Evolutionary conservation across 306 rosid genomes (phyloP), one percentile per base, ranked within the genome.

Genomic region (Vicia faba): DNA sequence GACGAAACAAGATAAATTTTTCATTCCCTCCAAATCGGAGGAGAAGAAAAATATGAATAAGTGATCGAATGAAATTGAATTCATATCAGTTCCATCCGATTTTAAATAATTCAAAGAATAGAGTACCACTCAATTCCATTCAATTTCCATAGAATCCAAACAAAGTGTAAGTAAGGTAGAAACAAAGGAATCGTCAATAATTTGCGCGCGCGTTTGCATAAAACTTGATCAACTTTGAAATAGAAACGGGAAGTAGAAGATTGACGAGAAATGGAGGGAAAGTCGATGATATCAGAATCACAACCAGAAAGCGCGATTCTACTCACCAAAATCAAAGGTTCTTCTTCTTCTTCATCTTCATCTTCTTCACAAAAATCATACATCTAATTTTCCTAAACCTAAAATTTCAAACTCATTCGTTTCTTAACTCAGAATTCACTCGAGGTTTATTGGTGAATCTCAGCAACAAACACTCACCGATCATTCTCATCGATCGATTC

Each of bases 191-290:
- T n/a, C n/a, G n/a, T n/a, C n/a, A n/a, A n/a, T n/a, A n/a, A n/a
- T n/a, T n/a, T 46, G 10, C 64, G 64, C 25, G 26, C 8, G n/a
- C 29, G n/a, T n/a, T 31, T 3, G 8, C 8, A 4, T 2, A 8
- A 31, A 48, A 8, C 0, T 15, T 46, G 20, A 46, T 31, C 6
- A 46, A 46, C 16, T 14, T 12, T n/a, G 4, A 56, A 28, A n/a
- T n/a, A n/a, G n/a, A n/a, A n/a, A n/a, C n/a, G n/a, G 25, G 45
- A 44, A 46, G 8, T 13, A 4, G 16, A 40, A 72, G 58, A 28
- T 65, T 64, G 61, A 25, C 5, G 2, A 45, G 55, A 74, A 73
- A 86, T 87, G 96, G 91, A 81, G 95, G 95, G 92, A 84, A 85
- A 70, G 69, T 57, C 25, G 16, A 68, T 50, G 74, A 74, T 64